Evolutionary conservation across 164 flowering plant species (phyloP).

Genomic region (Echeveria elegans): DNA sequence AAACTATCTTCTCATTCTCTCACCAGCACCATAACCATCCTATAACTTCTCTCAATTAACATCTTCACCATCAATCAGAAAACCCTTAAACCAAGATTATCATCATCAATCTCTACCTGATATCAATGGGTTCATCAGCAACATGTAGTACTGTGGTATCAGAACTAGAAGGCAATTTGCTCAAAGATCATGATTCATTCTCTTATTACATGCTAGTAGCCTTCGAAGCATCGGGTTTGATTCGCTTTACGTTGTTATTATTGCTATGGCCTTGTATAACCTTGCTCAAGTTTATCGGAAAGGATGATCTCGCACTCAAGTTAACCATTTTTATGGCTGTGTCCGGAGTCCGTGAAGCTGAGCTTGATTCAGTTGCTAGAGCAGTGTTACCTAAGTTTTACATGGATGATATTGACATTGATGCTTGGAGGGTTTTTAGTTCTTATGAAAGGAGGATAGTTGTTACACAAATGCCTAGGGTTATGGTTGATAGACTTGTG

Average conservation of each 20-base stretch:
- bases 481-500: slow-evolving; percentile 80
- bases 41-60: slow-evolving; percentile 4
- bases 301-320: slow-evolving; percentile 41
- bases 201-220: slow-evolving; percentile 94
- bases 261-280: slow-evolving; percentile 59
- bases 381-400: slow-evolving; percentile 96
- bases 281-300: slow-evolving; percentile 33
- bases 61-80: slow-evolving; percentile 2
- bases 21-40: slow-evolving; percentile 3
- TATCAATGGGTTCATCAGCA: neutral
- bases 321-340: slow-evolving; percentile 57
- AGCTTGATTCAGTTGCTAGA: slow-evolving; percentile 73
- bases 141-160: slow-evolving; percentile 39
- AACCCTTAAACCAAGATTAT: neutral
- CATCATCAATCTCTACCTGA: neutral
- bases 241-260: slow-evolving; percentile 61
- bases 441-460: slow-evolving; percentile 49
- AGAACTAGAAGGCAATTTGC: slow-evolving; percentile 70
- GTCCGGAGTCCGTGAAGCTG: slow-evolving; percentile 44
- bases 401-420: slow-evolving; percentile 70
- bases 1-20: neutral
- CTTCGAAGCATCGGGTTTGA: slow-evolving; percentile 74
- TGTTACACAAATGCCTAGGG: slow-evolving; percentile 57
- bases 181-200: slow-evolving; percentile 53
- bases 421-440: slow-evolving; percentile 66